Evolutionary conservation across 2,329 filamentous ascomycete genomes (phyloP).

Genomic region (Graphiopsis chlorocephala): DNA sequence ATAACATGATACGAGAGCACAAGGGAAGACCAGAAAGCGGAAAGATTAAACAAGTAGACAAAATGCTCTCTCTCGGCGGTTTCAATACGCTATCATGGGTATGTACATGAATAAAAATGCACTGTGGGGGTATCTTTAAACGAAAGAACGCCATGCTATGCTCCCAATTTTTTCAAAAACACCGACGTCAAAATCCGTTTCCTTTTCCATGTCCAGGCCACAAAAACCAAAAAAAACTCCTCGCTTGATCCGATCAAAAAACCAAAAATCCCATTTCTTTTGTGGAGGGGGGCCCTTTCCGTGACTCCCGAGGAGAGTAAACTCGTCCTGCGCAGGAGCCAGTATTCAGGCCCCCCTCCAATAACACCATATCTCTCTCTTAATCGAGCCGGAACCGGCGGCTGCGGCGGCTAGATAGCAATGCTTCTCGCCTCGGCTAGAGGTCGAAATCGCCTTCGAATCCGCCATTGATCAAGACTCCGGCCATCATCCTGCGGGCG

Average conservation of each 20-base stretch:
- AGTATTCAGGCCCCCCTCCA: neutral
- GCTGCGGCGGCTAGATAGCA: too few species aligned
- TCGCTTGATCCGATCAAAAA: neutral
- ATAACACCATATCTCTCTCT: neutral
- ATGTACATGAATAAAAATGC: neutral
- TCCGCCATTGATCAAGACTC: slow-evolving; percentile 64
- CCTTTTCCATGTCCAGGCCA: neutral
- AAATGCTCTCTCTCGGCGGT: neutral
- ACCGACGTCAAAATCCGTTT: neutral
- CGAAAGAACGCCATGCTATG: neutral
- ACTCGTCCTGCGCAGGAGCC: neutral
- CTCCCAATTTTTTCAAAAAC: neutral
- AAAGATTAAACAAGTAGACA: neutral
- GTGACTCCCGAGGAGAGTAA: neutral
- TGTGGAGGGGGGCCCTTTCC: neutral
- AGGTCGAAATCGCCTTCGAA: slow-evolving; percentile 41
- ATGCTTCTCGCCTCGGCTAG: neutral
- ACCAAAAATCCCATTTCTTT: neutral
- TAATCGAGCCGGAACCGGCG: neutral
- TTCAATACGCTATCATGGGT: neutral
- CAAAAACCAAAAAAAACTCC: too few species aligned
- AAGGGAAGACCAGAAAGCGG: neutral
- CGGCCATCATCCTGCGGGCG: slow-evolving; percentile 56
- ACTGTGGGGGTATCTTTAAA: neutral
- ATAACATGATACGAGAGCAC: neutral